Percentiles rank a stretch among this genome's conserved stretches.
Conservation (phyloP, 2,329 filamentous ascomycete species). For the Metarhizium anisopliae region DNA sequence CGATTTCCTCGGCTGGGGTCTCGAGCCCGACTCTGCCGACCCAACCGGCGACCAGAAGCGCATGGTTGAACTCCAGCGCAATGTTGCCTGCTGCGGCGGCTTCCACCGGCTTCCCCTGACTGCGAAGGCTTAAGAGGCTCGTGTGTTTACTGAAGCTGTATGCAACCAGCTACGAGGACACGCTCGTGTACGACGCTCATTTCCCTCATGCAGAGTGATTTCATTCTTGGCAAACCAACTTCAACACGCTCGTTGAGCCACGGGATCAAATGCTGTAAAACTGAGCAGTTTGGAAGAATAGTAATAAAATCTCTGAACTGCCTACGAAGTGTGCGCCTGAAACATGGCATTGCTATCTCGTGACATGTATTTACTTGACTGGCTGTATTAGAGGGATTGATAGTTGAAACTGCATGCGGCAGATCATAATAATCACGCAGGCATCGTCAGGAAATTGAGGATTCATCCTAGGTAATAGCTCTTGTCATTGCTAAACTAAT, state of each 20-base stretch:
- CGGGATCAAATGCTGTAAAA: background rate
- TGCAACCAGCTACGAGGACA: background rate
- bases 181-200: background rate
- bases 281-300: background rate
- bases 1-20: slow-evolving; percentile 55
- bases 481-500: too few species aligned
- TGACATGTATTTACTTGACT: too few species aligned
- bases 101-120: slow-evolving; percentile 40
- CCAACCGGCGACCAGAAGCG: slow-evolving; percentile 66
- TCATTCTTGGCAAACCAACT: background rate
- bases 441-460: too few species aligned
- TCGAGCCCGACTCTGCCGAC: slow-evolving; percentile 56
- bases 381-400: too few species aligned
- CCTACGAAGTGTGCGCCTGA: background rate
- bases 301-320: background rate
- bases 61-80: slow-evolving; percentile 60
- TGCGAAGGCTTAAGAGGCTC: slow-evolving; percentile 2
- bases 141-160: background rate
- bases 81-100: slow-evolving; percentile 55
- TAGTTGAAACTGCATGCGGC: too few species aligned
- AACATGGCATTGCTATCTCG: too few species aligned
- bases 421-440: too few species aligned
- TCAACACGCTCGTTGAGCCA: background rate
- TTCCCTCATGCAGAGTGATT: background rate
- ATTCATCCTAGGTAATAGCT: too few species aligned